Evolutionary conservation across 345 rosid species (phyloP).

Genomic region (Brassica rapa): DNA sequence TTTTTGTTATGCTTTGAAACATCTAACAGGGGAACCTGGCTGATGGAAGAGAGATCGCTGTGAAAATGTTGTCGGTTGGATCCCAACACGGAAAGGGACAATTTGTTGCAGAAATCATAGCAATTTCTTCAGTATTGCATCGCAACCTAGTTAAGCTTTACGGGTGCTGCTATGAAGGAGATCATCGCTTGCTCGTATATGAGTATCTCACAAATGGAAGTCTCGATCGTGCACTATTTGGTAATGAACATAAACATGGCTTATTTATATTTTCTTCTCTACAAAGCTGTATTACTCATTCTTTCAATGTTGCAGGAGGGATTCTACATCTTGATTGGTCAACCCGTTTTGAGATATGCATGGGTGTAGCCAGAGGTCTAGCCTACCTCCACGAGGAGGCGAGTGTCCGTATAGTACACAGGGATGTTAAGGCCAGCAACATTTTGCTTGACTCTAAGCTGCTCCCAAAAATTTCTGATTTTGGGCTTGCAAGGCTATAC

Average conservation of each 20-base stretch:
- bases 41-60: conserved; percentile 54
- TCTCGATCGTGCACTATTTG: conserved; percentile 31
- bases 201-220: conserved; percentile 36
- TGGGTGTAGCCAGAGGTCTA: conserved; percentile 52
- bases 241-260: conserved; percentile 18
- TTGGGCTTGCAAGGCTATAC: conserved; percentile 47
- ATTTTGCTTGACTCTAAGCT: conserved; percentile 54
- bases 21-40: conserved; percentile 38
- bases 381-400: conserved; percentile 61
- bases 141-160: conserved; percentile 43
- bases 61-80: conserved; percentile 58
- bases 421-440: conserved; percentile 67
- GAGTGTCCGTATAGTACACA: conserved; percentile 53
- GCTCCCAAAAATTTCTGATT: conserved; percentile 47
- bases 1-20: background rate
- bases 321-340: conserved; percentile 46
- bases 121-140: conserved; percentile 37
- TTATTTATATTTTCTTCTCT: background rate
- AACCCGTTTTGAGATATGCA: conserved; percentile 47
- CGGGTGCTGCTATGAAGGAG: conserved; percentile 41
- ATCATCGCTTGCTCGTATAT: conserved; percentile 32
- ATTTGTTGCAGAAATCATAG: conserved; percentile 64
- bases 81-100: conserved; percentile 71
- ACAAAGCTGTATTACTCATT: background rate
- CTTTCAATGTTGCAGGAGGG: conserved; percentile 37